These are phyloP conservation scores for Xylaria sp. DNA, from an alignment of 2,329 filamentous ascomycete genomes.

Conservation along the genomic window DNA sequence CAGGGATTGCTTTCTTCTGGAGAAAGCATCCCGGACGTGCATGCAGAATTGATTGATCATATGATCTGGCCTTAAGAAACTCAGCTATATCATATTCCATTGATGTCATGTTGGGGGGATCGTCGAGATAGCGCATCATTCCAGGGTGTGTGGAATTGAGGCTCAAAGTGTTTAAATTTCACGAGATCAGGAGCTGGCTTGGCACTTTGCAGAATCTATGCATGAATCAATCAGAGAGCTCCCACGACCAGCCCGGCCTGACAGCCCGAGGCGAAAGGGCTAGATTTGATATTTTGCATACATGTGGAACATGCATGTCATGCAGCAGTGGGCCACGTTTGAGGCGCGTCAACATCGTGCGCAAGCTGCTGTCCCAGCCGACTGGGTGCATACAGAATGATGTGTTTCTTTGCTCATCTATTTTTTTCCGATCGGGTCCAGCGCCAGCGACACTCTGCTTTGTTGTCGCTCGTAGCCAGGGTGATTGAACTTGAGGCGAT, in stretches of 20 bases:
- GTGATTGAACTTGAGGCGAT: conserved; percentile 10
- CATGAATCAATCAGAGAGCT: conserved; percentile 23
- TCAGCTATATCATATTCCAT: conserved; percentile 11
- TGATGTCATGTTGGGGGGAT: conserved; percentile 18
- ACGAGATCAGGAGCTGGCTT: conserved; percentile 12
- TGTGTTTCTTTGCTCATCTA: conserved; percentile 12
- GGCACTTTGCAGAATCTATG: conserved; percentile 6
- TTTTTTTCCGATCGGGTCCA: conserved; percentile 17
- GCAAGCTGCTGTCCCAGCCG: conserved; percentile 22
- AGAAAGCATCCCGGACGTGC: conserved; percentile 19
- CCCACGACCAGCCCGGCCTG: conserved; percentile 18
- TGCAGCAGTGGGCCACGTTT: conserved; percentile 30
- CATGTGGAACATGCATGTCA: conserved; percentile 31
- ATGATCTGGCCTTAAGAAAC: conserved; percentile 25
- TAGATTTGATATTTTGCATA: conserved; percentile 29
- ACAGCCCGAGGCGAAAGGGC: conserved; percentile 10
- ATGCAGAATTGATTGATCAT: conserved; percentile 28
- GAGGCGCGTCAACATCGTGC: conserved; percentile 27
- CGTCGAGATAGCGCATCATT: conserved; percentile 13
- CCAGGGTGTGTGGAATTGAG: conserved; percentile 12
- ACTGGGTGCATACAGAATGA: conserved; percentile 20
- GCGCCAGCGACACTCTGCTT: conserved; percentile 22
- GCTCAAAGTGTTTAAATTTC: conserved; percentile 13
- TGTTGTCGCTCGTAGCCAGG: conserved; percentile 25
- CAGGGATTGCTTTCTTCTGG: conserved; percentile 23